Percentiles rank a stretch among this genome's conserved stretches.
phyloP scores from a whole-genome alignment of 1,139 yeast species.

The Lodderomyces parapsilosis region DNA sequence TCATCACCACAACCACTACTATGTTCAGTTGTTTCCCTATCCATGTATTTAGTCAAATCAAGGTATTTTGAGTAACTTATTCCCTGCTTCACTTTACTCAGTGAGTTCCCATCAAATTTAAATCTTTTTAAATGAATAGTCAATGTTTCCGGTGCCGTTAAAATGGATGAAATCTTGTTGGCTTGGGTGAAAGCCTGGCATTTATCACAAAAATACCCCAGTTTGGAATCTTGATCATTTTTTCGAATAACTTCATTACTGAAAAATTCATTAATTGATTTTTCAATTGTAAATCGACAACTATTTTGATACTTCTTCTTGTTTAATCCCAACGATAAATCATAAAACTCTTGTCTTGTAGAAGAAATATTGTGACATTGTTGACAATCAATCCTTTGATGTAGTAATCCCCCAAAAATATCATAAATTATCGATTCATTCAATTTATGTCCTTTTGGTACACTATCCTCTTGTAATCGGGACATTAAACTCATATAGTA shows the following conservation, averaged over 20 bases:
- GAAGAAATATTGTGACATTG: slow-evolving; percentile 78
- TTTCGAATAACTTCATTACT: slow-evolving; percentile 72
- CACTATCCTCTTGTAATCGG: slow-evolving; percentile 85
- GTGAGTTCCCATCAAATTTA: slow-evolving; percentile 73
- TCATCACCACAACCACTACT: too few species aligned
- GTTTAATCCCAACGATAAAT: slow-evolving; percentile 72
- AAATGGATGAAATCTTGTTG: slow-evolving; percentile 68
- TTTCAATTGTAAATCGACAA: slow-evolving; percentile 47
- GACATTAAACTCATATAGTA: slow-evolving; percentile 90
- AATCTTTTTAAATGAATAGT: slow-evolving; percentile 86
- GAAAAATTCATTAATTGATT: slow-evolving; percentile 76
- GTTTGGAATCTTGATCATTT: slow-evolving; percentile 57
- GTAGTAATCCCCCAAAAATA: slow-evolving; percentile 86
- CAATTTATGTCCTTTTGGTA: slow-evolving; percentile 82
- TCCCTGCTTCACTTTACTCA: slow-evolving; percentile 85
- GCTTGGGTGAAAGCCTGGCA: slow-evolving; percentile 81
- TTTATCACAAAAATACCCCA: slow-evolving; percentile 83
- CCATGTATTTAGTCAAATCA: slow-evolving; percentile 67
- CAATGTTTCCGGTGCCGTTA: slow-evolving; percentile 84
- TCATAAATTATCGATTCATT: slow-evolving; percentile 84
- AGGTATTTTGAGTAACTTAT: slow-evolving; percentile 77
- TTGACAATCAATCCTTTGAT: slow-evolving; percentile 81
- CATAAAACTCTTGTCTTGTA: slow-evolving; percentile 93
- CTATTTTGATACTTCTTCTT: slow-evolving; percentile 26
- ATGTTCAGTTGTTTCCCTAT: slow-evolving; percentile 20